Conservation (phyloP, 495 filamentous ascomycete species). For the Aspergillus kassunensis region DNA sequence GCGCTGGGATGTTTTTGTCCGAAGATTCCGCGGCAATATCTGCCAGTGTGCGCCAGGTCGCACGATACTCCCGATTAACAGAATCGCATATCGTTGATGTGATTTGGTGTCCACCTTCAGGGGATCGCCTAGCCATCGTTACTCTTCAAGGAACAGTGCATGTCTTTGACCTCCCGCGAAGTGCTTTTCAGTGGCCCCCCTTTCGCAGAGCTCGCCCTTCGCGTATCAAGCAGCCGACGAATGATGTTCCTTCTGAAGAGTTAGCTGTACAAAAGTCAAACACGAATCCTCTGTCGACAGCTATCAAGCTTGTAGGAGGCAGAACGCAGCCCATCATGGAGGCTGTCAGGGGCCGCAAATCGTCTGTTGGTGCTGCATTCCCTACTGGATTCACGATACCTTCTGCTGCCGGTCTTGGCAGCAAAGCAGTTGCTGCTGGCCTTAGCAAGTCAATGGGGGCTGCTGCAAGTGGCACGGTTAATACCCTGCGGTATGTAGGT, state of each 20-base stretch:
- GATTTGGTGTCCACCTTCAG: conserved; percentile 77
- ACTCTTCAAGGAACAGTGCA: conserved; percentile 94
- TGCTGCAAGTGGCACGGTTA: conserved; percentile 73
- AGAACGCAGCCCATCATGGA: conserved; percentile 58
- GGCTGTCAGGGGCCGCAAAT: conserved; percentile 49
- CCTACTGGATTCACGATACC: conserved; percentile 48
- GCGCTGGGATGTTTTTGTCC: conserved; percentile 37
- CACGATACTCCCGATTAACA: conserved; percentile 84
- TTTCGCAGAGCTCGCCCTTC: conserved; percentile 57
- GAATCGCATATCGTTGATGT: conserved; percentile 86
- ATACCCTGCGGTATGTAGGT: conserved; percentile 73
- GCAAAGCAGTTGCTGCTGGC: conserved; percentile 76
- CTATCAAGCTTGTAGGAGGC: conserved; percentile 51
- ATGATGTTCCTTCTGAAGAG: conserved; percentile 33
- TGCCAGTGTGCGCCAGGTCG: conserved; percentile 70
- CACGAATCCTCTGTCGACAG: conserved; percentile 61
- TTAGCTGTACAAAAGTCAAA: conserved; percentile 48
- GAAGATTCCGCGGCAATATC: conserved; percentile 30
- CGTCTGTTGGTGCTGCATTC: conserved; percentile 47
- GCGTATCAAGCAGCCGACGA: conserved; percentile 32
- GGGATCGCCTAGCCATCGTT: conserved; percentile 76
- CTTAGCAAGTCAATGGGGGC: conserved; percentile 81
- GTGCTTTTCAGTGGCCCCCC: conserved; percentile 86
- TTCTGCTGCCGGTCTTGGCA: conserved; percentile 65
- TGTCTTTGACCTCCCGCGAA: conserved; percentile 77